Percentiles rank a stretch among this genome's conserved stretches.
Conservation (phyloP, 306 rosid species). For the Cucurbita ficifolia region DNA sequence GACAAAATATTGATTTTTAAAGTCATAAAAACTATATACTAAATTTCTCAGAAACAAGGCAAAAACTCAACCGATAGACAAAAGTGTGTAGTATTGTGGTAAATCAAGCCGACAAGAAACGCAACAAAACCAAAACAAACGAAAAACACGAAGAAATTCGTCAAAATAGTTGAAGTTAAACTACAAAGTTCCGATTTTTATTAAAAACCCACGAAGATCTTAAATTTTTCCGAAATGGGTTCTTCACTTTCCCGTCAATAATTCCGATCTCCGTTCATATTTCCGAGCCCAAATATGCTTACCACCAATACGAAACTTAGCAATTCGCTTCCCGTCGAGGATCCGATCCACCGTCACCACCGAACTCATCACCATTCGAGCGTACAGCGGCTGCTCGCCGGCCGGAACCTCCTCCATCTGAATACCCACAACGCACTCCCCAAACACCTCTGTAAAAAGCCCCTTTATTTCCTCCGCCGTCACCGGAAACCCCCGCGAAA, state of each 20-base stretch:
- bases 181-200: not conserved
- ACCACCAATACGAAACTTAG: slow-evolving; percentile 34
- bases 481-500: slow-evolving; percentile 49
- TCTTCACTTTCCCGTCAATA: not conserved
- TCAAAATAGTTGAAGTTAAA: not conserved
- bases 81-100: not conserved
- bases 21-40: too few species aligned
- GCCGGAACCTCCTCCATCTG: slow-evolving; percentile 20
- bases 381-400: slow-evolving; percentile 34
- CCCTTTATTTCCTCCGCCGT: slow-evolving; percentile 19
- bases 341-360: slow-evolving; percentile 24
- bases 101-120: not conserved
- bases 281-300: slow-evolving; percentile 62
- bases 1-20: too few species aligned
- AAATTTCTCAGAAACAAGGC: too few species aligned
- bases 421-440: slow-evolving; percentile 29
- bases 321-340: slow-evolving; percentile 19
- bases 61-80: not conserved
- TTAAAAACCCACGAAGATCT: not conserved
- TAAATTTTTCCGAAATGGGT: not conserved
- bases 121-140: not conserved
- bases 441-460: slow-evolving; percentile 9
- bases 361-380: slow-evolving; percentile 26
- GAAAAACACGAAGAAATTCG: not conserved
- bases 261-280: slow-evolving; percentile 30